These are phyloP conservation scores for Cymbopogon citratus DNA, from an alignment of 176 grass and related monocot genomes.

Conservation along the genomic window DNA sequence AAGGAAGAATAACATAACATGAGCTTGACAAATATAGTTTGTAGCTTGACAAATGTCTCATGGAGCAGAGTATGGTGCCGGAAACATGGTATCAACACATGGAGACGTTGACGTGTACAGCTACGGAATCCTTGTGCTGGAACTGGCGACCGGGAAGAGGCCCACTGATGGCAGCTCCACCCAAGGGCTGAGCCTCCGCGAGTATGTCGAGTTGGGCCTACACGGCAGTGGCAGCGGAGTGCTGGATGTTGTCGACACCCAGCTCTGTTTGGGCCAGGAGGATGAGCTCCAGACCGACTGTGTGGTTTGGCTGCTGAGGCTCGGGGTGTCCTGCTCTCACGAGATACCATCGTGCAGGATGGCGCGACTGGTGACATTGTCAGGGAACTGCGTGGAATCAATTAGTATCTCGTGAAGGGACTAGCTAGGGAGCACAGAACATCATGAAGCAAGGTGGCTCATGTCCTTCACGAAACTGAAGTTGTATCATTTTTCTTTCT, in stretches of 20 bases:
- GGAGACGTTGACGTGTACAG: too few species aligned
- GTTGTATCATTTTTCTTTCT: too few species aligned
- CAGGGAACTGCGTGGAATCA: constrained; percentile 2
- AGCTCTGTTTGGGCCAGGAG: neutral
- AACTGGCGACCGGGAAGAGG: constrained; percentile 29
- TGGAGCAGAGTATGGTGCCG: too few species aligned
- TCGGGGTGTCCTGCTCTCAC: neutral
- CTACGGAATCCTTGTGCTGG: neutral
- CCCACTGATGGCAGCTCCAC: neutral
- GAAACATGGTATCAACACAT: too few species aligned
- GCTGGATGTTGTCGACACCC: constrained; percentile 9
- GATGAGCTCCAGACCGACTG: neutral
- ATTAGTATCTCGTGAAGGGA: neutral
- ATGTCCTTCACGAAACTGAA: too few species aligned
- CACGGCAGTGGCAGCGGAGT: neutral
- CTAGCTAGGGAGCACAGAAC: too few species aligned
- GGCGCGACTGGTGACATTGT: neutral
- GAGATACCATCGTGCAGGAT: constrained; percentile 7
- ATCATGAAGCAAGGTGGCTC: too few species aligned
- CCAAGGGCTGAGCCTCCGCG: constrained; percentile 15
- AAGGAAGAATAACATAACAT: too few species aligned
- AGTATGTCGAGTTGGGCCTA: constrained; percentile 21
- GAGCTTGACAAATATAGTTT: too few species aligned
- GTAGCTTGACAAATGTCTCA: too few species aligned
- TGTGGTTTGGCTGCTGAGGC: neutral